A percentile compares a stretch with the other conserved stretches of the same genome.
Conservation (phyloP, 2,329 filamentous ascomycete genomes). For the Colletotrichum lentis region DNA sequence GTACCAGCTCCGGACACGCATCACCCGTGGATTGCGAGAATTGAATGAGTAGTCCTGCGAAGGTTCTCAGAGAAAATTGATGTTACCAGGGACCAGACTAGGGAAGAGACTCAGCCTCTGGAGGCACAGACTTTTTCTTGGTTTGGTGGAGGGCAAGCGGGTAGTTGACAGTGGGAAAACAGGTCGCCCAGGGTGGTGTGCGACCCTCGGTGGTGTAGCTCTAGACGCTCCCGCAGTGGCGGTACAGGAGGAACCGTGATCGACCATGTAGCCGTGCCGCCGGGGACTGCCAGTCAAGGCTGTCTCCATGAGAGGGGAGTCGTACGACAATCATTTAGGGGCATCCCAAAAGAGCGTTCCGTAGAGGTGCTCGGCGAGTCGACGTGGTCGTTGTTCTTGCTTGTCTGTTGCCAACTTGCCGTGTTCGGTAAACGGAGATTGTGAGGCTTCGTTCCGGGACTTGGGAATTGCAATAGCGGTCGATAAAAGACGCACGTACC, state of each 20-base stretch:
- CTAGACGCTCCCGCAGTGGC: conserved; percentile 32
- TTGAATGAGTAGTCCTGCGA: background rate
- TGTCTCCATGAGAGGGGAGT: conserved; percentile 29
- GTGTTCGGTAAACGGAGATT: conserved; percentile 23
- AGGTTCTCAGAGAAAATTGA: conserved; percentile 4
- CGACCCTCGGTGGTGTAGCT: conserved; percentile 21
- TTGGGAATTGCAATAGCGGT: conserved; percentile 1
- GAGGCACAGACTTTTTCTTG: conserved; percentile 7
- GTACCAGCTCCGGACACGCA: conserved; percentile 11
- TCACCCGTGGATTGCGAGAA: conserved; percentile 2
- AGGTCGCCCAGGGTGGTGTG: conserved; percentile 17
- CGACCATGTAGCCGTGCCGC: conserved; percentile 34
- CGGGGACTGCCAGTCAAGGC: conserved; percentile 31
- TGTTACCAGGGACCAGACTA: background rate
- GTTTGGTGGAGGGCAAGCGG: conserved; percentile 10
- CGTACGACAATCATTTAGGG: conserved; percentile 36
- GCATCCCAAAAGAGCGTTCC: conserved; percentile 20
- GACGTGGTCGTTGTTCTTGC: conserved; percentile 19
- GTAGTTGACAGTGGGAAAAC: conserved; percentile 24
- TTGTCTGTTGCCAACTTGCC: background rate
- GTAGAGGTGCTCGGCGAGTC: conserved; percentile 17
- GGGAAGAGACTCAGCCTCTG: conserved; percentile 2
- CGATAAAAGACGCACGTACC: conserved; percentile 12
- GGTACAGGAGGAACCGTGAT: conserved; percentile 29
- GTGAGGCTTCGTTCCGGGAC: conserved; percentile 9